These are phyloP conservation scores for Xylaria hypoxylon DNA, from an alignment of 2,329 filamentous ascomycete species.

Conservation along the genomic window DNA sequence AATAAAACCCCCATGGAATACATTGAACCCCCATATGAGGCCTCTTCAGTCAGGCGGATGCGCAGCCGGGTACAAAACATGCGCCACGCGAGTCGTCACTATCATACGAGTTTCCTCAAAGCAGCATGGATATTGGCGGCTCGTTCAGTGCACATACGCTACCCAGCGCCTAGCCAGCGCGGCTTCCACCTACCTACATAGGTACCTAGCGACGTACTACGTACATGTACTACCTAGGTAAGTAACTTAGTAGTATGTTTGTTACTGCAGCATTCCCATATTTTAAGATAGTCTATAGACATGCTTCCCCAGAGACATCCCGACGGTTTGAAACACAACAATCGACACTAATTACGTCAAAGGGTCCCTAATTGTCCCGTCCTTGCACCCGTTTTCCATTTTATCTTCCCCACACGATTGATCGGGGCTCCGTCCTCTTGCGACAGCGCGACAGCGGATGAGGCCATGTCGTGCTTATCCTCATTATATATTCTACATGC, in stretches of 20 bases:
- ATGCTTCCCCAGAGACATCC: slow-evolving; percentile 33
- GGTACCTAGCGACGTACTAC: not conserved
- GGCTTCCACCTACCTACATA: slow-evolving; percentile 7
- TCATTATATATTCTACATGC: slow-evolving; percentile 23
- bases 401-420: slow-evolving; percentile 28
- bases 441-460: slow-evolving; percentile 32
- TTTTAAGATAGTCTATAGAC: slow-evolving; percentile 9
- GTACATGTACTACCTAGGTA: not conserved
- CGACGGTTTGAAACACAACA: slow-evolving; percentile 30
- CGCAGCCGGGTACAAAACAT: slow-evolving; percentile 31
- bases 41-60: slow-evolving; percentile 23
- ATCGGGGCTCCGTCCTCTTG: slow-evolving; percentile 27
- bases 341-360: slow-evolving; percentile 34
- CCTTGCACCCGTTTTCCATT: slow-evolving; percentile 26
- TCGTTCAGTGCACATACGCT: slow-evolving; percentile 11
- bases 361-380: slow-evolving; percentile 24
- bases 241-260: not conserved
- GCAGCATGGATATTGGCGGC: slow-evolving; percentile 13
- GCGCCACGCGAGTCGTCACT: slow-evolving; percentile 36
- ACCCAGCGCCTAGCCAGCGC: too few species aligned
- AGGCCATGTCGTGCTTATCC: slow-evolving; percentile 30
- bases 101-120: slow-evolving; percentile 30
- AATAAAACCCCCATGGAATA: not conserved
- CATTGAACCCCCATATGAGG: slow-evolving; percentile 3
- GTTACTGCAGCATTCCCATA: slow-evolving; percentile 5